These are phyloP conservation scores for Zymoseptoria crescenta DNA, from an alignment of 2,329 filamentous ascomycete genomes.

Conservation along the genomic window DNA sequence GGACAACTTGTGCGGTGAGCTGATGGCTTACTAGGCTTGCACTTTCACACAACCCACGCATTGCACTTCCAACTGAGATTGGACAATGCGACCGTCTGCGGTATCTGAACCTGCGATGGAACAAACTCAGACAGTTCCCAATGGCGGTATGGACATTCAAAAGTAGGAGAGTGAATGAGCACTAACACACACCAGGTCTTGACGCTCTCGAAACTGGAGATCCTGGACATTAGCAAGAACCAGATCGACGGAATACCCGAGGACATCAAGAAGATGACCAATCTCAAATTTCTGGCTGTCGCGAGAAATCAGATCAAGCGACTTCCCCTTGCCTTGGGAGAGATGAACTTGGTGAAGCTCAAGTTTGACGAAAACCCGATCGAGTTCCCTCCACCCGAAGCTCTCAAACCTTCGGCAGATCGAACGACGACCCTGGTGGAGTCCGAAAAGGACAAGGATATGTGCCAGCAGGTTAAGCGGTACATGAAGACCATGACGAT, in stretches of 20 bases:
- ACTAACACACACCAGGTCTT: slow-evolving; percentile 55
- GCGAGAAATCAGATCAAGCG: slow-evolving; percentile 81
- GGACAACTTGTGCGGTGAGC: slow-evolving; percentile 8
- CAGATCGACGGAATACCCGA: slow-evolving; percentile 69
- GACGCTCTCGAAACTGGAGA: slow-evolving; percentile 77
- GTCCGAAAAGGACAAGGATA: slow-evolving; percentile 52
- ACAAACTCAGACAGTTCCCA: slow-evolving; percentile 61
- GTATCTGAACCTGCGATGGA: slow-evolving; percentile 74
- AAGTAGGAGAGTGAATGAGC: neutral
- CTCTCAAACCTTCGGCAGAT: slow-evolving; percentile 25
- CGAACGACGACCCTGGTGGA: slow-evolving; percentile 37
- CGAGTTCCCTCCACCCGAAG: slow-evolving; percentile 57
- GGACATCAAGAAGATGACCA: slow-evolving; percentile 71
- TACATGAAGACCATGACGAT: slow-evolving; percentile 44
- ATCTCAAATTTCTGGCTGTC: slow-evolving; percentile 80
- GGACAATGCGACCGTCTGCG: slow-evolving; percentile 69
- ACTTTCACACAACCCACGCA: slow-evolving; percentile 70
- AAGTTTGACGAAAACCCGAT: slow-evolving; percentile 87
- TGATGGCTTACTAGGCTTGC: slow-evolving; percentile 52
- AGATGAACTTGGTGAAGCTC: slow-evolving; percentile 86
- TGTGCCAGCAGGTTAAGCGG: slow-evolving; percentile 53
- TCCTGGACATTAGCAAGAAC: slow-evolving; percentile 86
- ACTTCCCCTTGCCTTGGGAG: slow-evolving; percentile 73
- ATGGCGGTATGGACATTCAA: slow-evolving; percentile 46
- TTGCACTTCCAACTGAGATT: slow-evolving; percentile 61